These are phyloP conservation scores for Naganishia randhawae DNA, from an alignment of 768 basidiomycete species.

Conservation along the genomic window DNA sequence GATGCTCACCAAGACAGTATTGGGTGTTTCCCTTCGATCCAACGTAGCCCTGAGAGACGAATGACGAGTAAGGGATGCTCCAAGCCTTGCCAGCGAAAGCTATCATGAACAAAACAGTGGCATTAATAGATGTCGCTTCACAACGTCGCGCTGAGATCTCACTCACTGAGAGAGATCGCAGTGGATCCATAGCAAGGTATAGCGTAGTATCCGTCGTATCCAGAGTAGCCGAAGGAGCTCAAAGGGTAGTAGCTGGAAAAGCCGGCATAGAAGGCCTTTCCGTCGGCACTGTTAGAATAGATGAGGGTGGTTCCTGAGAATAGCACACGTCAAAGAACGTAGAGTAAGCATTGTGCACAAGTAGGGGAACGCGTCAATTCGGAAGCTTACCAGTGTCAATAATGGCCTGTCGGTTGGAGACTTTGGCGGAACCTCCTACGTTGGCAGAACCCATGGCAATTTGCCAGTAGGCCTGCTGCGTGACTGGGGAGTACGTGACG, in stretches of 20 bases:
- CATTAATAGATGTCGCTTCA: neutral
- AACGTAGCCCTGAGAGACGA: slow-evolving; percentile 24
- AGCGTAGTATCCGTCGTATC: slow-evolving; percentile 26
- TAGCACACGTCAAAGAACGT: neutral
- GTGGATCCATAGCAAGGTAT: slow-evolving; percentile 25
- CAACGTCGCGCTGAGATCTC: no score
- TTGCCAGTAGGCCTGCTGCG: slow-evolving; percentile 63
- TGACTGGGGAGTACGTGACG: slow-evolving; percentile 54
- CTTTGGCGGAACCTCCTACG: slow-evolving; percentile 45
- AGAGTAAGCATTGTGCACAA: no score
- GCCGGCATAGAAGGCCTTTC: slow-evolving; percentile 58
- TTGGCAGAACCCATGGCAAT: slow-evolving; percentile 56
- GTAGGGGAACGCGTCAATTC: neutral
- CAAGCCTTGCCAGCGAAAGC: slow-evolving; percentile 9
- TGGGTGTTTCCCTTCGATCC: slow-evolving; percentile 7
- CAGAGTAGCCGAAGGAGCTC: slow-evolving; percentile 20
- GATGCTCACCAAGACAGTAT: slow-evolving; percentile 24
- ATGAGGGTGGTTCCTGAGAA: slow-evolving; percentile 58
- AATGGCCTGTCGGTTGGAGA: slow-evolving; percentile 52
- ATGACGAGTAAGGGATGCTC: slow-evolving; percentile 23
- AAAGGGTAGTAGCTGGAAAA: slow-evolving; percentile 51
- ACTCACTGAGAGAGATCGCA: slow-evolving; percentile 20
- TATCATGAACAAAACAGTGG: neutral
- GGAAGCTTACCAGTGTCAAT: slow-evolving; percentile 55
- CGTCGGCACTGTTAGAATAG: slow-evolving; percentile 57